These are phyloP conservation scores for Arctium lappa DNA, from an alignment of 129 eudicot species.

Conservation along the genomic window DNA sequence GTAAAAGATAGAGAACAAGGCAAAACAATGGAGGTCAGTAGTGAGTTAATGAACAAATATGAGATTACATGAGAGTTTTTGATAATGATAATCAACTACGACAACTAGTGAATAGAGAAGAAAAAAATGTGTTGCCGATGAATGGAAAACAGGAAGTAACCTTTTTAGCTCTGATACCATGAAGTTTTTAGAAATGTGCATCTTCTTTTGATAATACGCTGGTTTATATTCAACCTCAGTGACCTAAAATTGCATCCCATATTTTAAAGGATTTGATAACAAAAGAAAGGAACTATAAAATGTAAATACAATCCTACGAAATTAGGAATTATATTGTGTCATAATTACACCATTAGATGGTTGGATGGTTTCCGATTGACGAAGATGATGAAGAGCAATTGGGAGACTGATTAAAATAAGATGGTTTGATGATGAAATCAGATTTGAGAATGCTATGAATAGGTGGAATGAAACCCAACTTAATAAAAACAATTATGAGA, in stretches of 20 bases:
- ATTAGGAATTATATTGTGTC: not conserved
- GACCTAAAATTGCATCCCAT: not conserved
- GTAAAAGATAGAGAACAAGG: too few species aligned
- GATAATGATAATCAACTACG: too few species aligned
- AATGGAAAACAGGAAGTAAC: not conserved
- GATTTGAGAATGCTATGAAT: not conserved
- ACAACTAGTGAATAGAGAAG: too few species aligned
- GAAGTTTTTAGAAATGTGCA: too few species aligned
- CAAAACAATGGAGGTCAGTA: too few species aligned
- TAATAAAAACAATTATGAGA: not conserved
- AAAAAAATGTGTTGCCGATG: not conserved
- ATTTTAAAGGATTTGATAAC: too few species aligned
- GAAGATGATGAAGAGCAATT: not conserved
- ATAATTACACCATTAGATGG: not conserved
- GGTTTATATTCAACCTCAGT: not conserved
- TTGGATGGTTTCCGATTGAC: not conserved
- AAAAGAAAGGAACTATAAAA: too few species aligned
- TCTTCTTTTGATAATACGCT: too few species aligned
- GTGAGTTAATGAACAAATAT: too few species aligned
- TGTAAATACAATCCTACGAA: too few species aligned
- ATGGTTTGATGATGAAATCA: not conserved
- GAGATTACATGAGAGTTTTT: too few species aligned
- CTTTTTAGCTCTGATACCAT: not conserved
- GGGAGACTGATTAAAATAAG: not conserved
- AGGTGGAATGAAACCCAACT: not conserved